Evolutionary conservation across 2,329 filamentous ascomycete genomes (phyloP), one percentile per base, ranked within the genome.

Genomic region (Pseudogymnoascus sp.): DNA sequence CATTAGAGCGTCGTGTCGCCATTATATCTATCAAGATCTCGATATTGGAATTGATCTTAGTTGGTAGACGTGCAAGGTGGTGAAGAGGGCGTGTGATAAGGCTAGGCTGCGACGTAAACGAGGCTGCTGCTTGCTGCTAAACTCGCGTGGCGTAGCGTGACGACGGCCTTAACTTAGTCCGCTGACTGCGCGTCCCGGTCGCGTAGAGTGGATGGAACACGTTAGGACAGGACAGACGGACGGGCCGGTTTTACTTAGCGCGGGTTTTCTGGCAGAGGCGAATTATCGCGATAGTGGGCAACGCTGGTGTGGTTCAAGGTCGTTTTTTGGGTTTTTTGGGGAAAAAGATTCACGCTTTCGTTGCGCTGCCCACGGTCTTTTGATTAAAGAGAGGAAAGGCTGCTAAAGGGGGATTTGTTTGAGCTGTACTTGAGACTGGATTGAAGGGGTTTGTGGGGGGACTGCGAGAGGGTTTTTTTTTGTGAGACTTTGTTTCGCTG

Each of bases 1-100:
- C 31, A 11, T 87, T 78, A 70, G 85, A 87, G 71, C 89, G 82
- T 75, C 86, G 82, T 46, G 88, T 88, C 11, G 90, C 80, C 90
- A 93, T 93, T 68, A 61, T 21, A 60, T 38, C 14, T 12, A 14
- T 14, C 18, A 16, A 23, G n/a, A 12, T 11, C 31, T 12, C 14
- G 7, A 18, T 36, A 11, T 53, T 14, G 38, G 49, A 16, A 31
- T 36, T 36, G 28, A 2, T 8, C 28, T 31, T 31, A 8, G 28
- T 31, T 31, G 7, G 28, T 31, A 9, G 28, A 7, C 28, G 7
- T 31, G 28, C 28, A 31, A 31, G 28, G 53, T 59, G n/a, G 14
- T 12, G 42, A 14, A 25, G 42, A 28, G 43, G 12, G 3, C 16
- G 14, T 53, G 11, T 53, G 46, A 53, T 31, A 53, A 53, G 46